Base-by-base conservation (phyloP, 768 basidiomycete genomes). In the Hericium alpestre region DNA sequence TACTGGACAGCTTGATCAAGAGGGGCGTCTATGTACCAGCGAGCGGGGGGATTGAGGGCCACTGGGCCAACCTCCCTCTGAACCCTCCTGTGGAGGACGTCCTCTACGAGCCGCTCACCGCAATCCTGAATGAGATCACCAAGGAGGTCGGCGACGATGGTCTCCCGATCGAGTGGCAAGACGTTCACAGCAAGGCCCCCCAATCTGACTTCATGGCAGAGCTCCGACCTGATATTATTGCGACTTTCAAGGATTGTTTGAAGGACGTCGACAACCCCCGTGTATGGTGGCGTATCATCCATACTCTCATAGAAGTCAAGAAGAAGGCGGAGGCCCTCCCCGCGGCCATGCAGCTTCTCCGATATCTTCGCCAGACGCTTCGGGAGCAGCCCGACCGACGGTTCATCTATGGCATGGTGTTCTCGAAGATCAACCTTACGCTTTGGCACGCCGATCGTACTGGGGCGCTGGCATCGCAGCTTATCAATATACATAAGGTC, bases 391-490 rank as follows among this genome's bases (percentile, higher is more conserved):
- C 52, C 32, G 52, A 53, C 15, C 16, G 52, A 13, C 16, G 52
- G 3, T 53, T 53, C 52, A 53, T 53, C n/a, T 37, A 38, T 20
- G 52, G 52, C 52, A 18, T 53, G 4, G 52, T 53, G n/a, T 53
- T 38, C 52, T 25, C 52, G 7, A 53, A 53, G 27, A 10, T n/a
- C 9, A 37, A 37, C 16, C 38, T 53, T 9, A 53, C 52, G n/a
- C 25, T 53, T 9, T 53, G 52, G 52, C 52, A 53, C n/a, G 52
- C 38, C 52, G 52, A 53, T 53, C 52, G 38, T 7, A 38, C 38
- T 15, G 52, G 52, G 16, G 52, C 52, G 27, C 12, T 53, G 52
- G 52, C 32, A 32, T 53, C 52, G 32, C 18, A 9, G 27, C 25
- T 23, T 16, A 15, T 53, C 32, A 39, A 53, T 7, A 38, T 38